These are phyloP conservation scores for Gamarada debralockiae DNA, from an alignment of 495 filamentous ascomycete species.

Conservation along the genomic window DNA sequence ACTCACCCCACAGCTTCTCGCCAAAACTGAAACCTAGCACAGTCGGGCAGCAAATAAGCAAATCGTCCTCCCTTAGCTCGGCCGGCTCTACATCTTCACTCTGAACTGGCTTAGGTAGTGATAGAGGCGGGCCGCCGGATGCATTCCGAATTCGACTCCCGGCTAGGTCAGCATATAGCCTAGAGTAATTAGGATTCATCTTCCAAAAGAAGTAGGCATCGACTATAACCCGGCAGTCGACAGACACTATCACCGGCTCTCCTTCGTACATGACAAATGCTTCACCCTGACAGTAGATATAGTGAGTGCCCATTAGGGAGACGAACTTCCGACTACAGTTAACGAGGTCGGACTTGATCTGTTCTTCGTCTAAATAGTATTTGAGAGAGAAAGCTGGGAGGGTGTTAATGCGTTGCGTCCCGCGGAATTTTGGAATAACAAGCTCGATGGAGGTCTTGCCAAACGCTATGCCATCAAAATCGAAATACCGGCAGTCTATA, in stretches of 20 bases:
- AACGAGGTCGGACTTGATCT: slow-evolving; percentile 1
- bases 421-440: slow-evolving; percentile 28
- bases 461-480: slow-evolving; percentile 29
- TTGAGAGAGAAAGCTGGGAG: slow-evolving; percentile 13
- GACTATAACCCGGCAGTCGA: slow-evolving; percentile 16
- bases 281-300: neutral
- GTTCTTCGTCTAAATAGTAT: slow-evolving; percentile 2
- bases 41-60: slow-evolving; percentile 15
- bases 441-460: slow-evolving; percentile 23
- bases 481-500: slow-evolving; percentile 33
- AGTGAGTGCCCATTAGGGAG: neutral
- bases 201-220: slow-evolving; percentile 17
- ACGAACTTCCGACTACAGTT: slow-evolving; percentile 8
- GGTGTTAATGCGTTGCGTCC: slow-evolving; percentile 24
- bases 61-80: slow-evolving; percentile 1
- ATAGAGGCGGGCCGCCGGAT: slow-evolving; percentile 1
- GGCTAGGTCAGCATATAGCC: slow-evolving; percentile 3
- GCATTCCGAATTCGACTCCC: no score
- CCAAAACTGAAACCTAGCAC: slow-evolving; percentile 13
- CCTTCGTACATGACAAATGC: slow-evolving; percentile 1
- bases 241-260: slow-evolving; percentile 1
- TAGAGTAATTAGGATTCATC: slow-evolving; percentile 20
- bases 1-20: slow-evolving; percentile 11
- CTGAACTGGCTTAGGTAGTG: neutral
- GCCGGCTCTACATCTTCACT: slow-evolving; percentile 3